Conservation (phyloP, 2,329 filamentous ascomycete species). For the Stagonosporopsis chrysanthemi region DNA sequence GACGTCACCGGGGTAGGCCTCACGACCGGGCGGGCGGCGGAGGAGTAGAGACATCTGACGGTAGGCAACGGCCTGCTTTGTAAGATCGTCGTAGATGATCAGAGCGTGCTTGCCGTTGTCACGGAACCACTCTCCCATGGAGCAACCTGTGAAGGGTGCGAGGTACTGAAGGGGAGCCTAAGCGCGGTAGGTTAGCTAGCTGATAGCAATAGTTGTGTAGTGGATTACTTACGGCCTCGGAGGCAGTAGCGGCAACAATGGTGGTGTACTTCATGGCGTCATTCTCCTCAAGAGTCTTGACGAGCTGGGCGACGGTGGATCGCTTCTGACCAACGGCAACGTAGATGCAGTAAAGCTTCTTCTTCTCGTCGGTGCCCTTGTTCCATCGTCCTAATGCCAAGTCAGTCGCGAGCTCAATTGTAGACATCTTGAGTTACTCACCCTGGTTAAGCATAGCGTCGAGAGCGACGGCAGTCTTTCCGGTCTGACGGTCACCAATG, state of each 20-base stretch:
- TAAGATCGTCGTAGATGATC: constrained; percentile 92
- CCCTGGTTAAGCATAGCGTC: constrained; percentile 99
- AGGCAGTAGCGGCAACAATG: constrained; percentile 93
- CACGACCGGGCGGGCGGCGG: constrained; percentile 96
- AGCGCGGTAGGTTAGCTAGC: too few species aligned
- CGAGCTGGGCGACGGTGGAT: constrained; percentile 97
- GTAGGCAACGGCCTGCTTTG: constrained; percentile 97
- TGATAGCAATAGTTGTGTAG: too few species aligned
- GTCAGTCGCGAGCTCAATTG: background rate
- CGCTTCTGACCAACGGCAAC: constrained; percentile 99
- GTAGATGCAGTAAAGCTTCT: constrained; percentile 99
- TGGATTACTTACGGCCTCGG: too few species aligned
- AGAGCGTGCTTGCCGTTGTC: constrained; percentile 89
- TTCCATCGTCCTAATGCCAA: constrained; percentile 69
- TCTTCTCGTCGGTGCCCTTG: constrained; percentile 80
- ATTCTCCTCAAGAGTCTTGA: constrained; percentile 99
- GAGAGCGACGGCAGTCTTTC: constrained; percentile 98
- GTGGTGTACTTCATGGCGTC: constrained; percentile 99
- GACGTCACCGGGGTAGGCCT: constrained; percentile 93
- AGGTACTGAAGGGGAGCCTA: constrained; percentile 85
- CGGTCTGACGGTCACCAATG: constrained; percentile 99
- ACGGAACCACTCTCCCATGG: constrained; percentile 63
- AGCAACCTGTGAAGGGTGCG: constrained; percentile 80
- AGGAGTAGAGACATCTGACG: constrained; percentile 99
- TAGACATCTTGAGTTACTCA: constrained; percentile 56